A percentile compares a stretch with the other conserved stretches of the same genome.
Conservation (phyloP, 345 rosid genomes). For the Limnanthes douglasii region DNA sequence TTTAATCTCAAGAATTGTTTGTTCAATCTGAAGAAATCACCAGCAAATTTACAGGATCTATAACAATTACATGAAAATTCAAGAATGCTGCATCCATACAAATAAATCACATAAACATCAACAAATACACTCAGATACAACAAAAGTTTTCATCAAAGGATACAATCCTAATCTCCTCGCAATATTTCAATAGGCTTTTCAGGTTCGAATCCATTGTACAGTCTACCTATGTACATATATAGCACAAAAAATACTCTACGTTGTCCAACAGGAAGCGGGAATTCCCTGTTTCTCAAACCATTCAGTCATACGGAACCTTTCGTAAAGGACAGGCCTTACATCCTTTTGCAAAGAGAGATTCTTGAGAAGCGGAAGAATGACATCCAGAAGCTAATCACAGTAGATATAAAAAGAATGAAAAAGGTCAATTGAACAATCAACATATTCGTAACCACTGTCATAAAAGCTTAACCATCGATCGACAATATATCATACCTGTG, state of each 20-base stretch:
- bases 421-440: background rate
- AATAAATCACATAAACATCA: conserved; percentile 16
- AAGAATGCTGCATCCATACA: conserved; percentile 8
- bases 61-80: conserved; percentile 5
- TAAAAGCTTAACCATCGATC: too few species aligned
- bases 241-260: too few species aligned
- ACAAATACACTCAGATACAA: too few species aligned
- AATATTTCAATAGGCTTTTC: too few species aligned
- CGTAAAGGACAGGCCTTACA: conserved; percentile 56
- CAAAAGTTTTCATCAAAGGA: too few species aligned
- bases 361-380: conserved; percentile 83
- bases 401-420: background rate
- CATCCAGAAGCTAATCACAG: conserved; percentile 59
- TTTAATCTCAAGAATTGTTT: too few species aligned
- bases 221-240: too few species aligned
- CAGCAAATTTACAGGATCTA: conserved; percentile 7
- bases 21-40: too few species aligned
- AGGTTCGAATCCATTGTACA: too few species aligned
- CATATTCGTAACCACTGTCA: background rate
- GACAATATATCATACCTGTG: conserved; percentile 45
- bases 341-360: conserved; percentile 74
- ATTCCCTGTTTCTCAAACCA: conserved; percentile 97
- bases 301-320: conserved; percentile 80
- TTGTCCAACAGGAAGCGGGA: conserved; percentile 41
- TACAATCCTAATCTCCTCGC: too few species aligned